Evolutionary conservation across 495 filamentous ascomycete genomes (phyloP), one percentile per base, ranked within the genome.

Genomic region (Penicillium tannophilum): DNA sequence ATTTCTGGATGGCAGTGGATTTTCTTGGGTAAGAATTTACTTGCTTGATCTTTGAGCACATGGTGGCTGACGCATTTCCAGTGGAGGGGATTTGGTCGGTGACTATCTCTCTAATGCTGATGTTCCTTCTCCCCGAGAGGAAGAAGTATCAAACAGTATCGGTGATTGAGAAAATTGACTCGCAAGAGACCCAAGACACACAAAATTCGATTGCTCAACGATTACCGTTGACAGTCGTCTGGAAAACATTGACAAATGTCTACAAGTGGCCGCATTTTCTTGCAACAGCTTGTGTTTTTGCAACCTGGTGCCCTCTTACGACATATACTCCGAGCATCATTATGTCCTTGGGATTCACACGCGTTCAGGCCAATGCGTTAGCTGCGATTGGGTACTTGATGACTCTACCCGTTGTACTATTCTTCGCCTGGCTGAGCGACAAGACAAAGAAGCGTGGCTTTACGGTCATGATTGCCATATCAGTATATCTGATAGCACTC

Each of bases 1-100:
- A 62, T 84, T 0, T 56, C 67, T 1, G 84, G 84, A 0, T 86
- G 84, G 84, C 76, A 82, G 52, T 87, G 83, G 83, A 72, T 87
- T 6, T 85, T 86, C 63, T 54, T 83, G 6, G 64, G 69, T 72
- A 36, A 47, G 60, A 24, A 4, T 17, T 36, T 14, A 4, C 2
- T 52, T 6, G n/a, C 23, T 19, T 24, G 6, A 23, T 2, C 12
- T 6, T 12, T 8, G 17, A 44, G 12, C 2, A 10, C 42, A 24
- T 19, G 7, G 30, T 23, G 1, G 31, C n/a, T 46, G 11, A n/a
- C 12, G n/a, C 12, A n/a, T 41, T 46, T 65, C 45, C 16, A 23
- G 71, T 81, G 23, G 81, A 83, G 54, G 82, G 83, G 4, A 42
- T 78, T 2, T 76, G 81, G 49, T 79, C 39, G 9, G 33, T 61